Percentiles rank a stretch among this genome's conserved stretches.
These are phyloP conservation scores for Xylaria hypoxylon DNA, from an alignment of 2,329 filamentous ascomycete genomes.

Conservation along the genomic window DNA sequence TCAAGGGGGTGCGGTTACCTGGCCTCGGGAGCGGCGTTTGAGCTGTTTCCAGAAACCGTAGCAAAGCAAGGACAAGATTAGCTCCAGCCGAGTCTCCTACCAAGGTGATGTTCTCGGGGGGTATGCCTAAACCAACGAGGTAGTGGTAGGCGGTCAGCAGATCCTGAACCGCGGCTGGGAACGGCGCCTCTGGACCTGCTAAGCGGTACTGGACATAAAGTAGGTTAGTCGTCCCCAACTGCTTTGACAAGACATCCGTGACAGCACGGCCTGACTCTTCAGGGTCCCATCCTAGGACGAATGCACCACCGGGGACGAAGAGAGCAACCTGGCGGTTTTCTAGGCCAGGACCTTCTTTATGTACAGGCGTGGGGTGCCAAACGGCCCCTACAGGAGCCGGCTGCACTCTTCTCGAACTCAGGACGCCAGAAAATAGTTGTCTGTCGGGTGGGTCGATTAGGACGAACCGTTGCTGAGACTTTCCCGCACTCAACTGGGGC, in stretches of 20 bases:
- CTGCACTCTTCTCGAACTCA: constrained; percentile 24
- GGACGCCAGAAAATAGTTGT: constrained; percentile 29
- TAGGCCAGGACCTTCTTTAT: not conserved
- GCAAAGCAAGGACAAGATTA: constrained; percentile 39
- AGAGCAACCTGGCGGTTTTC: constrained; percentile 32
- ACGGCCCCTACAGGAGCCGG: constrained; percentile 40
- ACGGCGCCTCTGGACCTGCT: constrained; percentile 24
- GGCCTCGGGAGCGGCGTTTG: constrained; percentile 33
- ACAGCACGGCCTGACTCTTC: constrained; percentile 10
- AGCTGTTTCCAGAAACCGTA: constrained; percentile 38
- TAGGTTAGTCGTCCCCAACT: constrained; percentile 26
- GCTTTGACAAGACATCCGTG: constrained; percentile 20
- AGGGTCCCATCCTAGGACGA: constrained; percentile 38
- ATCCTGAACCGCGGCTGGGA: constrained; percentile 43
- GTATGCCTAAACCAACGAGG: constrained; percentile 36
- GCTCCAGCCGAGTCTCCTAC: constrained; percentile 43
- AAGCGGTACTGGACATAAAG: constrained; percentile 40
- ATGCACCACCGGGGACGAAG: constrained; percentile 34
- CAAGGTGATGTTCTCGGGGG: constrained; percentile 35
- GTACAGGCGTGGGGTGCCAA: constrained; percentile 31
- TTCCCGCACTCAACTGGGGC: constrained; percentile 29
- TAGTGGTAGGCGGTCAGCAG: constrained; percentile 36
- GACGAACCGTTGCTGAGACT: constrained; percentile 33
- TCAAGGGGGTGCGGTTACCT: constrained; percentile 20
- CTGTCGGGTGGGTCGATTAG: constrained; percentile 23